A percentile compares a stretch with the other conserved stretches of the same genome.
Conservation (phyloP, 768 basidiomycete species). For the Ramaria sp. region DNA sequence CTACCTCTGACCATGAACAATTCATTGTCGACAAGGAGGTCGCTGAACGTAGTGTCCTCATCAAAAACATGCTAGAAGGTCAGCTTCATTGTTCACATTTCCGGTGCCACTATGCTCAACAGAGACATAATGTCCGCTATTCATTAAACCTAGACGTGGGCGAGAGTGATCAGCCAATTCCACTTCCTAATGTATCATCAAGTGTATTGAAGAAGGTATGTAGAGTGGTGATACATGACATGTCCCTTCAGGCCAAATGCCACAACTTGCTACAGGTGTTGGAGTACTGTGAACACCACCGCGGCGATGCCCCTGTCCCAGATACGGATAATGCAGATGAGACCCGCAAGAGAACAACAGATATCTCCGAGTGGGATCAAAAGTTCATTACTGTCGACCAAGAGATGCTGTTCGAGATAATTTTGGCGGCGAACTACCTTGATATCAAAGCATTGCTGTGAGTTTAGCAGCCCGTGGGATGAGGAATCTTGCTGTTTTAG, state of each 20-base stretch:
- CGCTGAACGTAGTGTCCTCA: conserved; percentile 89
- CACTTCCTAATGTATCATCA: conserved; percentile 87
- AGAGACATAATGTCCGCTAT: conserved; percentile 6
- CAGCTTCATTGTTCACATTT: conserved; percentile 11
- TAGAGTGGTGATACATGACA: not conserved
- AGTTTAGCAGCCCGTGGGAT: conserved; percentile 19
- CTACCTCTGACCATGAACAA: conserved; percentile 91
- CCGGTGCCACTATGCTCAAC: conserved; percentile 3
- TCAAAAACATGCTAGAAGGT: conserved; percentile 99
- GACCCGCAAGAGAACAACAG: conserved; percentile 94
- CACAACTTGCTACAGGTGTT: conserved; percentile 51
- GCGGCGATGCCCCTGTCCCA: conserved; percentile 86
- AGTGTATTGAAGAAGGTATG: conserved; percentile 88
- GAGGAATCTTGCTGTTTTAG: not conserved
- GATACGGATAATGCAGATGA: conserved; percentile 84
- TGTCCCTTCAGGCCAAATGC: conserved; percentile 6
- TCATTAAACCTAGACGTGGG: conserved; percentile 67
- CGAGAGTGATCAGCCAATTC: conserved; percentile 89
- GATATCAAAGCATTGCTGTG: conserved; percentile 98
- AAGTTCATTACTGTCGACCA: conserved; percentile 98
- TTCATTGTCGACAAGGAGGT: conserved; percentile 92
- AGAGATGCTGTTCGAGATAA: conserved; percentile 99
- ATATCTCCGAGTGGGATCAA: conserved; percentile 98
- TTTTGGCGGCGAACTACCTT: conserved; percentile 98
- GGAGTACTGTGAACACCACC: conserved; percentile 99